Percentiles rank a stretch among this genome's conserved stretches.
Conservation (phyloP, 495 filamentous ascomycete species). For the Talaromyces wortmannii region DNA sequence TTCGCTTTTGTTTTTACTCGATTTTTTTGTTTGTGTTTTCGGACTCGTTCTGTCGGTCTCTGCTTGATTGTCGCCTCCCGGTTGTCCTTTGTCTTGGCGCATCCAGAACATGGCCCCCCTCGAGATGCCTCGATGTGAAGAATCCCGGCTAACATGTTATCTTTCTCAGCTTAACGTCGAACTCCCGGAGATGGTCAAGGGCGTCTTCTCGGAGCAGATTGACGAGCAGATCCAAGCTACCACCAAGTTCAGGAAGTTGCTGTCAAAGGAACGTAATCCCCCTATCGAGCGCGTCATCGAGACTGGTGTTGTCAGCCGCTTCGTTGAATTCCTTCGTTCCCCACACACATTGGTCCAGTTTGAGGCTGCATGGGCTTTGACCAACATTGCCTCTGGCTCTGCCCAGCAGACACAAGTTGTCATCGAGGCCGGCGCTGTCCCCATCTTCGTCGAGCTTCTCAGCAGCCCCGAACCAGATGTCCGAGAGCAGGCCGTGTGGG, state of each 20-base stretch:
- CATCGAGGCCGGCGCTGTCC: conserved; percentile 96
- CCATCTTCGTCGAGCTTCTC: conserved; percentile 95
- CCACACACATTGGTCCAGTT: conserved; percentile 99
- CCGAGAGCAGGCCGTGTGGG: conserved; percentile 98
- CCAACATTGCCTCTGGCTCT: conserved; percentile 98
- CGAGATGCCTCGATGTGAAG: neutral
- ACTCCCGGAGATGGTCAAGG: conserved; percentile 94
- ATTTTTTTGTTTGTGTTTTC: neutral
- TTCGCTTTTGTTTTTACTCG: neutral
- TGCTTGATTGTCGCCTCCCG: neutral
- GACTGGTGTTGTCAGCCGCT: conserved; percentile 94
- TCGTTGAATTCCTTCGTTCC: conserved; percentile 96
- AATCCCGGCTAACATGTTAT: conserved; percentile 30
- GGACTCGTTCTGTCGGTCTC: neutral
- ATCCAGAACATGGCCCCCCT: neutral
- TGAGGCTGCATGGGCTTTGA: conserved; percentile 98
- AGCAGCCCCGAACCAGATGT: conserved; percentile 97
- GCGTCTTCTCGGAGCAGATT: conserved; percentile 98
- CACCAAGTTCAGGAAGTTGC: conserved; percentile 95
- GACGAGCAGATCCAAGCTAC: conserved; percentile 98
- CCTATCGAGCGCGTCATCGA: conserved; percentile 99
- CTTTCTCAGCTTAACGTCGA: conserved; percentile 82
- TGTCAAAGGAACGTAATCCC: conserved; percentile 98
- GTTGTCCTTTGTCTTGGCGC: neutral
- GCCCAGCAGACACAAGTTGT: conserved; percentile 97